Evolutionary conservation across 192 early-diverging fungal species (phyloP).

Genomic region (Coemansia brasiliensis): DNA sequence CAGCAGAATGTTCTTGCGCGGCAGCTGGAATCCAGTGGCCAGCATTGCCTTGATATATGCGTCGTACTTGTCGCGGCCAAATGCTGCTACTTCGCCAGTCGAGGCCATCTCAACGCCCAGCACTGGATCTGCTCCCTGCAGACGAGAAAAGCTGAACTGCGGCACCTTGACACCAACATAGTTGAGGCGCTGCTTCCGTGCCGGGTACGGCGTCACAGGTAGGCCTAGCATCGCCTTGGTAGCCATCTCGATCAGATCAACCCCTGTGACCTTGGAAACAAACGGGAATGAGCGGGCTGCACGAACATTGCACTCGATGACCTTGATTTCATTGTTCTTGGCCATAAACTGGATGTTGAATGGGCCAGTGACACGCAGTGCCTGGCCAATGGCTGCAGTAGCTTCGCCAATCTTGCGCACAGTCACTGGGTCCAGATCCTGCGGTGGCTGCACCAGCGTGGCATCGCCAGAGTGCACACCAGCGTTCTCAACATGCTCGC

Average conservation of each 20-base stretch:
- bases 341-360: slow-evolving; percentile 99
- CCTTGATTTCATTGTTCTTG: slow-evolving; percentile 99
- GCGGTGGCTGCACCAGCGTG: slow-evolving; percentile 91
- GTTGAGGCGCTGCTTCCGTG: slow-evolving; percentile 65
- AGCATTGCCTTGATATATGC: slow-evolving; percentile 95
- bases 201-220: slow-evolving; percentile 81
- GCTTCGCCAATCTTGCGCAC: slow-evolving; percentile 90
- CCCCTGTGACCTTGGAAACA: slow-evolving; percentile 92
- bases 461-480: slow-evolving; percentile 99
- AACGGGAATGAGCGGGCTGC: slow-evolving; percentile 97
- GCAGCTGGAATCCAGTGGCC: slow-evolving; percentile 88
- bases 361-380: slow-evolving; percentile 95
- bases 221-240: slow-evolving; percentile 89
- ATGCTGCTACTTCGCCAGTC: slow-evolving; percentile 98
- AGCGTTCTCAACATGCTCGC: slow-evolving; percentile 99
- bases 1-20: slow-evolving; percentile 93
- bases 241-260: slow-evolving; percentile 96
- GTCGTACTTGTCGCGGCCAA: slow-evolving; percentile 96
- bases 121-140: slow-evolving; percentile 95
- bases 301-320: slow-evolving; percentile 98
- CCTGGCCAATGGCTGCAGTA: slow-evolving; percentile 88
- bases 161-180: slow-evolving; percentile 97
- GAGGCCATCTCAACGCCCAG: slow-evolving; percentile 99
- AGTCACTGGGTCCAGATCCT: slow-evolving; percentile 93
- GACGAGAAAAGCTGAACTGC: slow-evolving; percentile 95